Percentiles rank a stretch among this genome's conserved stretches.
These are phyloP conservation scores for Plasmodium billcollinsi DNA, from an alignment of 169 alveolate genomes.

Conservation along the genomic window DNA sequence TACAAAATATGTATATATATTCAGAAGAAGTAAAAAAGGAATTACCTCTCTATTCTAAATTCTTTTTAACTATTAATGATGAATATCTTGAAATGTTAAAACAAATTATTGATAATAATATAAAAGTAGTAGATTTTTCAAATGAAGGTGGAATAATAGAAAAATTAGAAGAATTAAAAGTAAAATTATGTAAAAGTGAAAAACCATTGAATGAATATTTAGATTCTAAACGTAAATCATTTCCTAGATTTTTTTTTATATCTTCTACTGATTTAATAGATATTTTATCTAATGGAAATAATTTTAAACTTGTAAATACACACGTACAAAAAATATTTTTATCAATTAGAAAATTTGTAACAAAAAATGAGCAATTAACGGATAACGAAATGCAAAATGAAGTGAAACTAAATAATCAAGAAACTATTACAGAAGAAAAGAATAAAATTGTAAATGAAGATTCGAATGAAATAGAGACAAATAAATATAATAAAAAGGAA, in stretches of 20 bases:
- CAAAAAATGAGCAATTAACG: slow-evolving; percentile 86
- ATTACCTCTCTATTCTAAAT: slow-evolving; percentile 95
- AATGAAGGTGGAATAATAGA: slow-evolving; percentile 87
- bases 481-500: background rate
- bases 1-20: slow-evolving; percentile 96
- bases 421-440: slow-evolving; percentile 85
- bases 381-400: slow-evolving; percentile 47
- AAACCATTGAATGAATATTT: slow-evolving; percentile 96
- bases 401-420: slow-evolving; percentile 3
- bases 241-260: slow-evolving; percentile 98
- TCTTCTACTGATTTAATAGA: slow-evolving; percentile 96
- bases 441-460: slow-evolving; percentile 89
- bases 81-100: slow-evolving; percentile 93
- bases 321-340: slow-evolving; percentile 97
- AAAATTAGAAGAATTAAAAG: slow-evolving; percentile 92
- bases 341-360: slow-evolving; percentile 90
- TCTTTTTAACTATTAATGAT: slow-evolving; percentile 94
- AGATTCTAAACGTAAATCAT: slow-evolving; percentile 96
- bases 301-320: slow-evolving; percentile 94
- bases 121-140: slow-evolving; percentile 88
- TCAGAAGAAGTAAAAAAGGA: slow-evolving; percentile 98
- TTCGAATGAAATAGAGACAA: slow-evolving; percentile 93
- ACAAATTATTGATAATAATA: slow-evolving; percentile 83
- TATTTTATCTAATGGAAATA: slow-evolving; percentile 96
- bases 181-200: slow-evolving; percentile 93